phyloP scores from a whole-genome alignment of 805 yeast genomes.

The Candida patagonica region DNA sequence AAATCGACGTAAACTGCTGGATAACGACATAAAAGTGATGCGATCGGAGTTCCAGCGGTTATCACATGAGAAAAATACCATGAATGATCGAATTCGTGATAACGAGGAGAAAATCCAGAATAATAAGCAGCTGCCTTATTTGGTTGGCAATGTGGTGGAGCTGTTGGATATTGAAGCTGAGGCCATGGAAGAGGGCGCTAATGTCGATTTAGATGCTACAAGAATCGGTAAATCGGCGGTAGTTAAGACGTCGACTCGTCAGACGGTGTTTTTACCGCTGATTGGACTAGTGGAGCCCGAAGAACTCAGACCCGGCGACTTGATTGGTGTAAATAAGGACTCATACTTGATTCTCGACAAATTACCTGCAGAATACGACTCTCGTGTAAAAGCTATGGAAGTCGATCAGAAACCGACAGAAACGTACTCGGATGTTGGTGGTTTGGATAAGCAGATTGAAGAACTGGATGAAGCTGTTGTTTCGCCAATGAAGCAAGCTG shows the following conservation, averaged over 20 bases:
- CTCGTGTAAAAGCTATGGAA: constrained; percentile 98
- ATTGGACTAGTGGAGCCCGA: constrained; percentile 92
- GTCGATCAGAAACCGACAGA: constrained; percentile 98
- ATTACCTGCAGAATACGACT: constrained; percentile 93
- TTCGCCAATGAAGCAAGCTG: constrained; percentile 96
- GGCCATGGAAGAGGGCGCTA: constrained; percentile 80
- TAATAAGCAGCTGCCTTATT: constrained; percentile 89
- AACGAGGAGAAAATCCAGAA: constrained; percentile 93
- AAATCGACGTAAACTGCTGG: constrained; percentile 79
- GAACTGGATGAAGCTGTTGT: constrained; percentile 98
- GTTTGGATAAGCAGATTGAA: constrained; percentile 95
- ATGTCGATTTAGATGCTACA: constrained; percentile 83
- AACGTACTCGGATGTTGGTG: constrained; percentile 95
- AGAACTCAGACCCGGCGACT: constrained; percentile 90
- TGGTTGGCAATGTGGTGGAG: constrained; percentile 96
- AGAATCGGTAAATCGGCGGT: constrained; percentile 97
- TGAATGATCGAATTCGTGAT: constrained; percentile 89
- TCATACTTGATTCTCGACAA: constrained; percentile 89
- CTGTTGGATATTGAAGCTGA: constrained; percentile 80
- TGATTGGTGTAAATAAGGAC: constrained; percentile 96
- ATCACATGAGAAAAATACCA: constrained; percentile 84
- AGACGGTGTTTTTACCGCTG: constrained; percentile 91
- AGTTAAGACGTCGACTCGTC: constrained; percentile 93
- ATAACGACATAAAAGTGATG: constrained; percentile 93
- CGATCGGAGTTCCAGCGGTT: constrained; percentile 84